Percentiles rank a stretch among this genome's conserved stretches.
Evolutionary conservation across 352 stramenopile species (phyloP).

Genomic region (Pythium folliculosum): DNA sequence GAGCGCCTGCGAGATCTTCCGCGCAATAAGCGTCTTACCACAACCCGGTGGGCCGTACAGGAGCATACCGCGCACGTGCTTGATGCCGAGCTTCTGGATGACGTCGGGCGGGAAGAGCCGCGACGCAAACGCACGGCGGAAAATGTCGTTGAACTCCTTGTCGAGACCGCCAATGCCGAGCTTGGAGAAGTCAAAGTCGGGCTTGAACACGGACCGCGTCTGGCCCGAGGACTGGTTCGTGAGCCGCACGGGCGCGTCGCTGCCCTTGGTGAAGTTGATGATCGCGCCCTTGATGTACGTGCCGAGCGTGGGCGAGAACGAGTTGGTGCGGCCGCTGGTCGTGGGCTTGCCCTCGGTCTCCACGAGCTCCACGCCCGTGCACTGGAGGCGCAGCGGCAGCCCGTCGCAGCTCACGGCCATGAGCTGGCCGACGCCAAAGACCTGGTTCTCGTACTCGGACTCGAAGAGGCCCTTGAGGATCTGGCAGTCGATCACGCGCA

Average conservation of each 20-base stretch:
- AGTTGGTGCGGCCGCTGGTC: conserved; percentile 23
- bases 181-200: conserved; percentile 98
- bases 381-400: conserved; percentile 71
- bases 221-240: conserved; percentile 80
- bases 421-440: conserved; percentile 74
- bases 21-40: conserved; percentile 98
- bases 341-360: conserved; percentile 37
- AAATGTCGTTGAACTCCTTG: conserved; percentile 99
- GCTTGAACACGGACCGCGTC: conserved; percentile 90
- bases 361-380: conserved; percentile 52
- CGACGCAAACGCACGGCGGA: conserved; percentile 97
- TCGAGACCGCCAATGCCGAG: conserved; percentile 98
- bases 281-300: conserved; percentile 64
- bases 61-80: conserved; percentile 96
- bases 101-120: conserved; percentile 96
- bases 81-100: conserved; percentile 98
- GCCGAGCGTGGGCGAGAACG: conserved; percentile 47
- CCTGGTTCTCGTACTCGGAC: conserved; percentile 68
- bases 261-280: conserved; percentile 78
- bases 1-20: conserved; percentile 96
- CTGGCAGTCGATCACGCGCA: conserved; percentile 73
- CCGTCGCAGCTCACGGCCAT: conserved; percentile 65
- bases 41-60: conserved; percentile 87
- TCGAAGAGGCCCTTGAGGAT: conserved; percentile 73
- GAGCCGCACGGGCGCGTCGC: conserved; percentile 74